Evolutionary conservation across 2,329 filamentous ascomycete genomes (phyloP).

Genomic region (Cadophora malorum): DNA sequence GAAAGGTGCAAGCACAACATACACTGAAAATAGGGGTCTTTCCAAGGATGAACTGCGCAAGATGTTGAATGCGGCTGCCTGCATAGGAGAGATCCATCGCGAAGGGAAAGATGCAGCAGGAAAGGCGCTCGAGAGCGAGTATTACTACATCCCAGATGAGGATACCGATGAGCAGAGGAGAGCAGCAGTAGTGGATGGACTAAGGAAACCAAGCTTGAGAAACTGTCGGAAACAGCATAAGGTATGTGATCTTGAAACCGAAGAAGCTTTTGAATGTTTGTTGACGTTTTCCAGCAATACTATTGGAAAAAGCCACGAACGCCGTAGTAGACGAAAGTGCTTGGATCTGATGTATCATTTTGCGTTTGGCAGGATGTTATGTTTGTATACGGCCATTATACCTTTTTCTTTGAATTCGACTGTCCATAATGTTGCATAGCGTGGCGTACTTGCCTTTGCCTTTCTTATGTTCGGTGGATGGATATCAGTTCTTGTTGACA

Average conservation of each 20-base stretch:
- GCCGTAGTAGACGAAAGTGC: constrained; percentile 49
- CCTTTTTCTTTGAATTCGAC: constrained; percentile 28
- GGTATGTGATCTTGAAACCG: constrained; percentile 61
- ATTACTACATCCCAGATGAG: constrained; percentile 91
- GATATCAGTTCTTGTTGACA: constrained; percentile 5
- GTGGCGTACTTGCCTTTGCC: constrained; percentile 35
- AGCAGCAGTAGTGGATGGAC: constrained; percentile 81
- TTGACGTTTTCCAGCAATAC: constrained; percentile 61
- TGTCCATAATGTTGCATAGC: constrained; percentile 42
- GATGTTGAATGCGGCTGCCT: constrained; percentile 75
- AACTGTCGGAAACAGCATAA: constrained; percentile 96
- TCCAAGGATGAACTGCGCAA: constrained; percentile 68
- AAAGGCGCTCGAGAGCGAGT: constrained; percentile 92
- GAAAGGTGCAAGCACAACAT: constrained; percentile 48
- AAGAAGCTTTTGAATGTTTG: constrained; percentile 22
- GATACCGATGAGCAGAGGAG: constrained; percentile 81
- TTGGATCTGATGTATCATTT: constrained; percentile 17
- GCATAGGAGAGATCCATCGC: constrained; percentile 86
- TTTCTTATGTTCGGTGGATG: constrained; percentile 22
- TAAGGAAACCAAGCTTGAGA: constrained; percentile 87
- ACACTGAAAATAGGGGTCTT: constrained; percentile 53
- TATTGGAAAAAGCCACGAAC: constrained; percentile 71
- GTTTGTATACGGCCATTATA: constrained; percentile 31
- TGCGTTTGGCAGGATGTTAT: constrained; percentile 11
- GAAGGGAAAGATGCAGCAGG: constrained; percentile 96